phyloP scores from a whole-genome alignment of 163 green algal genomes.

The Scenedesmus sp. region DNA sequence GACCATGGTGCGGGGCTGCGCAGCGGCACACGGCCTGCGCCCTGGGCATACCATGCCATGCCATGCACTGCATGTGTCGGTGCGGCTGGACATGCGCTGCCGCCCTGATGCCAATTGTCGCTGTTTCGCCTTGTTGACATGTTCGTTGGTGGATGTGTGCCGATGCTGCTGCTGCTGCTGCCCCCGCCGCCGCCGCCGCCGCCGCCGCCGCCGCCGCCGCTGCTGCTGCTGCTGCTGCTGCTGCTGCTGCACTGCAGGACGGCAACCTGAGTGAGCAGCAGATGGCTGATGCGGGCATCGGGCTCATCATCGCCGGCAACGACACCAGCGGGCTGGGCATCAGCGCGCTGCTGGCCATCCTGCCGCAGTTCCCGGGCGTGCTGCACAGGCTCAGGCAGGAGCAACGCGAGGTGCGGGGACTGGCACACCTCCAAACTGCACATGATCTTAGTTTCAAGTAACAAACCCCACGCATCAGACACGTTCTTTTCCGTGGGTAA shows the following conservation, averaged over 20 bases:
- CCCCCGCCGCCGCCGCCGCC: background rate
- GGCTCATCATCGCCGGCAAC: constrained; percentile 50
- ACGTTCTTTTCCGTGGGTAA: no score
- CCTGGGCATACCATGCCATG: no score
- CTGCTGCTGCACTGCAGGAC: constrained; percentile 3
- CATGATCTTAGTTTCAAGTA: no score
- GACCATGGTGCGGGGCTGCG: background rate
- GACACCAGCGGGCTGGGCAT: constrained; percentile 50
- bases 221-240: background rate
- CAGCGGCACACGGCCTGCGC: no score
- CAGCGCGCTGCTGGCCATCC: constrained; percentile 31
- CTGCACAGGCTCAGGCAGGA: constrained; percentile 52
- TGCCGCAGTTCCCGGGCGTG: constrained; percentile 50
- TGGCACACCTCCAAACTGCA: no score
- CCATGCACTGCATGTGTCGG: no score
- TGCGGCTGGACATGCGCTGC: no score
- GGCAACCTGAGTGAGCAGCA: constrained; percentile 4
- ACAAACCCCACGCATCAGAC: no score
- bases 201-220: background rate
- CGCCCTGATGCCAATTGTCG: no score
- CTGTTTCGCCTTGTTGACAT: no score
- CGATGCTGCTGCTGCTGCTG: constrained; percentile 6
- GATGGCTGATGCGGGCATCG: constrained; percentile 31
- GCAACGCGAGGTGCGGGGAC: constrained; percentile 47
- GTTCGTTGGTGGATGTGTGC: no score